Evolutionary conservation across 352 stramenopile species (phyloP).

Genomic region (Thraustochytrium sp.): DNA sequence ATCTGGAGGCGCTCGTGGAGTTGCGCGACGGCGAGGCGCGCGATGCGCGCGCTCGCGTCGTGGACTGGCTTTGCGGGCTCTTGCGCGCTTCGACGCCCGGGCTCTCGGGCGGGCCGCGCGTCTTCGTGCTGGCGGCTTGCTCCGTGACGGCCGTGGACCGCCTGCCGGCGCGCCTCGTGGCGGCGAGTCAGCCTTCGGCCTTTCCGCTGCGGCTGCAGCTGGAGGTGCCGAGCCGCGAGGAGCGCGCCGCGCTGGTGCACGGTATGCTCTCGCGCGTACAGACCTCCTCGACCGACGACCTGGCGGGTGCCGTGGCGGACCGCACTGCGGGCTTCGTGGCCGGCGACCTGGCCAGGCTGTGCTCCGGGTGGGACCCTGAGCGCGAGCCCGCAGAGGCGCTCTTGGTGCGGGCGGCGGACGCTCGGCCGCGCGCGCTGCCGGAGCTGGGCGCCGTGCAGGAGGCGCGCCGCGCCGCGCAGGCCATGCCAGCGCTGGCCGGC

Average conservation of each 20-base stretch:
- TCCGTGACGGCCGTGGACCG: background rate
- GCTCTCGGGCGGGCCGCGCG: background rate
- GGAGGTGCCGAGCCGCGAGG: background rate
- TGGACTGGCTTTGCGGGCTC: background rate
- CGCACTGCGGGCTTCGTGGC: background rate
- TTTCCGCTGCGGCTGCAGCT: background rate
- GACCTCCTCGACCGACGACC: background rate
- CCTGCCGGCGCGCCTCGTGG: background rate
- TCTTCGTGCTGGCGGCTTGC: background rate
- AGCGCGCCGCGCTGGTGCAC: background rate
- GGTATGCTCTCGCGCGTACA: background rate
- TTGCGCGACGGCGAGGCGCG: background rate
- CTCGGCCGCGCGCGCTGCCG: background rate
- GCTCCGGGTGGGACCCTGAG: background rate
- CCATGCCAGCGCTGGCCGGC: background rate
- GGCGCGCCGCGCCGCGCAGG: background rate
- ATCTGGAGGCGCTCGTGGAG: conserved; percentile 3
- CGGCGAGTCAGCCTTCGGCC: background rate
- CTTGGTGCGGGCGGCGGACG: background rate
- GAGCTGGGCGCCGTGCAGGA: background rate
- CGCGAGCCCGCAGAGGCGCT: background rate
- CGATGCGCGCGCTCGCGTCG: background rate
- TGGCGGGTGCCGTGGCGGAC: background rate
- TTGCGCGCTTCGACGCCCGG: background rate
- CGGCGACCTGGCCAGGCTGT: background rate